phyloP scores from a whole-genome alignment of 2,329 filamentous ascomycete species.

The Sclerotinia nivalis region DNA sequence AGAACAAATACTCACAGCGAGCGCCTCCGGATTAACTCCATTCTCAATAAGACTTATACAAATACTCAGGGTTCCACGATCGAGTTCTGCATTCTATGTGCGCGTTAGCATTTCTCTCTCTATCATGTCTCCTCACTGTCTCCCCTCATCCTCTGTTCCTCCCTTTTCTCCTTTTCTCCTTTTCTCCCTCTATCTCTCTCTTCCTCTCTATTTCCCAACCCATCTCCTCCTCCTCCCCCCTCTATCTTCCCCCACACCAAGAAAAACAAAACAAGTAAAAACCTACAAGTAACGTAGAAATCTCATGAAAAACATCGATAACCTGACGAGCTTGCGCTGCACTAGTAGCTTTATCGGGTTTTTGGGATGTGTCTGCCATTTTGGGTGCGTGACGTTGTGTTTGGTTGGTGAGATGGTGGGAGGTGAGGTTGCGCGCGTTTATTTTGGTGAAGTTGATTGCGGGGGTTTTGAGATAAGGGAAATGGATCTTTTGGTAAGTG shows the following conservation, averaged over 20 bases:
- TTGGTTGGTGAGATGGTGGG: background rate
- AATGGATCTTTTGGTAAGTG: background rate
- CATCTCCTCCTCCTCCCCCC: background rate
- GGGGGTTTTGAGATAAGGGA: slow-evolving; percentile 1
- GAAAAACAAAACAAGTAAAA: background rate
- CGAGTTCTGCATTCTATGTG: slow-evolving; percentile 83
- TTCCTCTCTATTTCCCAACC: too few species aligned
- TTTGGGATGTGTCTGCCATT: slow-evolving; percentile 43
- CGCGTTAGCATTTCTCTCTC: slow-evolving; percentile 10
- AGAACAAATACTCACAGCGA: slow-evolving; percentile 66
- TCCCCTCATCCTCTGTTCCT: background rate
- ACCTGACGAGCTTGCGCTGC: slow-evolving; percentile 82
- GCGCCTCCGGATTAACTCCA: slow-evolving; percentile 90
- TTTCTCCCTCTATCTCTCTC: too few species aligned
- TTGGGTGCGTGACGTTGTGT: slow-evolving; percentile 31
- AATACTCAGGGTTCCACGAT: slow-evolving; percentile 85
- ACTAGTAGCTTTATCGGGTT: slow-evolving; percentile 41
- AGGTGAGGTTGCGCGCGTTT: background rate
- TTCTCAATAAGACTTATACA: slow-evolving; percentile 98
- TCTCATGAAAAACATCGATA: slow-evolving; percentile 80
- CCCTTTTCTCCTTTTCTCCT: too few species aligned
- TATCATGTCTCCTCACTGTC: background rate
- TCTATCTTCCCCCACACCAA: background rate
- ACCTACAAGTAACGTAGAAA: slow-evolving; percentile 83
- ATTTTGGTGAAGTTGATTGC: slow-evolving; percentile 10